Base-by-base conservation (phyloP, 2,329 filamentous ascomycete genomes). In the Ophiobolus disseminans region DNA sequence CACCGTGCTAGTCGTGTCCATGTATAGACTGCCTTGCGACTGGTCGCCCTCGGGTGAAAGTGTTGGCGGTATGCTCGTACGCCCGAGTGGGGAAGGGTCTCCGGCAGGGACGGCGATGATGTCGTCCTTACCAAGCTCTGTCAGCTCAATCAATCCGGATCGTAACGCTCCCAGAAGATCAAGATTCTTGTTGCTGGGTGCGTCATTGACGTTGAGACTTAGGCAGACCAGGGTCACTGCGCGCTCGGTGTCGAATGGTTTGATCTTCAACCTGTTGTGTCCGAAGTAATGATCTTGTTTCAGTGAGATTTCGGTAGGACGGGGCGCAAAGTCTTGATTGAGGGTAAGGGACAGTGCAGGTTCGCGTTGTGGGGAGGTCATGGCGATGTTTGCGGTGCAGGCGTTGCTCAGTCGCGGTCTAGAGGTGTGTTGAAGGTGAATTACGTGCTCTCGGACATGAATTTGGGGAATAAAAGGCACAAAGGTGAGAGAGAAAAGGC, bases 131-230 rank as follows among this genome's bases (percentile, higher is more conserved):
- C 28, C 28, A 13, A 14, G 6, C 16, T 31, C 11, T 6, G 16
- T 14, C 6, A 31, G 28, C 28, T 31, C 28, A 13, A 31, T 13
- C 6, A 31, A 13, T 9, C 28, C 8, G 6, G 7, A 31, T 31
- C 16, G 28, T 31, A 14, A 13, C 6, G 28, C 28, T n/a, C 16
- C 28, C 13, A 31, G 2, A 13, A 31, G 6, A 13, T 31, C 28
- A n/a, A n/a, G n/a, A n/a, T n/a, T n/a, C 1, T 14, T 10, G 28
- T 31, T 56, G 55, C 52, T 55, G 45, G 50, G 40, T 41, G 48
- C 50, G 51, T n/a, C 3, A 2, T 14, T 14, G 6, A 5, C 7
- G 2, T 31, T 31, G 28, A 31, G 28, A 4, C 8, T 14, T 14
- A 7, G 8, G 6, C 28, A 11, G 6, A 31, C 8, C 6, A 31